A percentile compares a stretch with the other conserved stretches of the same genome.
These are phyloP conservation scores for Boletus vinaceobasis DNA, from an alignment of 768 basidiomycete species.

Conservation along the genomic window DNA sequence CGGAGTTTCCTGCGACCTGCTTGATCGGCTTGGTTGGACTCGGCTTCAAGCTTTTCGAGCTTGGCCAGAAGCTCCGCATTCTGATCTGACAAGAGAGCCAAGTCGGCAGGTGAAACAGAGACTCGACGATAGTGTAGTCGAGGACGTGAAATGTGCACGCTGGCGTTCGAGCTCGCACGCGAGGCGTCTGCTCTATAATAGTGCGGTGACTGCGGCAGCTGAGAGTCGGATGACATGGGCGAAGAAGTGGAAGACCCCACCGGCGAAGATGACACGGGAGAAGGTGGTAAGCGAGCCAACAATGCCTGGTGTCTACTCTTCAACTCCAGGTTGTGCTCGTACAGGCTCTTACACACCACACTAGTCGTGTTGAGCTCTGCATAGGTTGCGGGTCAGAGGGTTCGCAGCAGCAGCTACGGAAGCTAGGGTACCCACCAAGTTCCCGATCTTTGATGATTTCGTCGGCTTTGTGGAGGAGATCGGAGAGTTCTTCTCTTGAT, in stretches of 20 bases:
- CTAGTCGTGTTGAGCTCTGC: constrained; percentile 66
- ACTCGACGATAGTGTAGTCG: constrained; percentile 38
- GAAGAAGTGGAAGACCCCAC: constrained; percentile 18
- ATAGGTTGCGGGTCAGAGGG: constrained; percentile 21
- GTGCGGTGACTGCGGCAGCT: constrained; percentile 32
- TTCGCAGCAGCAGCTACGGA: not conserved
- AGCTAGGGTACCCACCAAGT: constrained; percentile 49
- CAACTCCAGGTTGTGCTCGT: constrained; percentile 64
- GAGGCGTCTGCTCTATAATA: constrained; percentile 31
- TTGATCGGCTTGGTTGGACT: constrained; percentile 63
- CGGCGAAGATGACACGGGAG: constrained; percentile 38
- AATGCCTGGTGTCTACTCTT: constrained; percentile 72
- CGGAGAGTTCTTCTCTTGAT: constrained; percentile 71
- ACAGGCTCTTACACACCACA: constrained; percentile 63
- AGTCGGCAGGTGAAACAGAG: constrained; percentile 64
- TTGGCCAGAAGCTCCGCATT: constrained; percentile 77
- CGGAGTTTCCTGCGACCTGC: constrained; percentile 67
- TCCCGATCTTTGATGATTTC: constrained; percentile 74
- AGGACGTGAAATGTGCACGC: constrained; percentile 20
- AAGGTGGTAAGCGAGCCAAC: constrained; percentile 56
- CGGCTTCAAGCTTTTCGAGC: constrained; percentile 70
- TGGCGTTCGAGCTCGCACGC: constrained; percentile 18
- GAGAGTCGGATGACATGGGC: constrained; percentile 25
- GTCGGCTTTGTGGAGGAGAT: constrained; percentile 68
- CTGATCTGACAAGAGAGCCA: constrained; percentile 73